Conservation (phyloP, 2,329 filamentous ascomycete genomes). For the Calonectria henricotiae region DNA sequence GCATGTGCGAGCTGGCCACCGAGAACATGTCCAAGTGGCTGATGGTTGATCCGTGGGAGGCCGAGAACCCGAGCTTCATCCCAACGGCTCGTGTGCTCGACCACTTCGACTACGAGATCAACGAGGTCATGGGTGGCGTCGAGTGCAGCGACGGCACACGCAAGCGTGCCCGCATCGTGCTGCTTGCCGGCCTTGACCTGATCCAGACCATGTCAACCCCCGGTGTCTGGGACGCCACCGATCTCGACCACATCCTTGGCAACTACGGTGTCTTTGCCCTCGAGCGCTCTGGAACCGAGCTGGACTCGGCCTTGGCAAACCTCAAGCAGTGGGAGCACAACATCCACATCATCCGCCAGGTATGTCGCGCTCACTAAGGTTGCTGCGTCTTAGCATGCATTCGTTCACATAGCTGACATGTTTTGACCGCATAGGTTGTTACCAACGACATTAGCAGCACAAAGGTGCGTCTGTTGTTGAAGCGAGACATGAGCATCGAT, state of each 20-base stretch:
- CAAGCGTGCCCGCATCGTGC: constrained; percentile 80
- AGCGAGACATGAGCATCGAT: constrained; percentile 86
- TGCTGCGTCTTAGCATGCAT: background rate
- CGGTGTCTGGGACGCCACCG: constrained; percentile 86
- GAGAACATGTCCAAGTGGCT: constrained; percentile 81
- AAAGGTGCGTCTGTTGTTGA: constrained; percentile 86
- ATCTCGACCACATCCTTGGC: constrained; percentile 90
- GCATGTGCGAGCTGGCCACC: constrained; percentile 90
- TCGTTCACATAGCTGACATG: constrained; percentile 35
- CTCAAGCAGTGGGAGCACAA: constrained; percentile 89
- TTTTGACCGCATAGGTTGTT: constrained; percentile 69
- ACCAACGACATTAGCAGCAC: constrained; percentile 90
- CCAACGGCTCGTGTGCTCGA: constrained; percentile 92
- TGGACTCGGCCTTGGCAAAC: constrained; percentile 88
- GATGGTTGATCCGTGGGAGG: constrained; percentile 92
- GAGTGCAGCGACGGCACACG: constrained; percentile 77
- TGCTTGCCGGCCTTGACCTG: constrained; percentile 85
- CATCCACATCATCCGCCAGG: constrained; percentile 83
- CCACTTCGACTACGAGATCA: constrained; percentile 93
- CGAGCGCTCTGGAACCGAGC: constrained; percentile 90
- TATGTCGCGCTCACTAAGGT: constrained; percentile 35
- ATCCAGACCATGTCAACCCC: constrained; percentile 82
- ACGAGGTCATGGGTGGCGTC: constrained; percentile 82
- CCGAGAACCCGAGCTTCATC: constrained; percentile 84
- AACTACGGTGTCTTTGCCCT: constrained; percentile 88